These are phyloP conservation scores for Priceomyces fermenticarens DNA, from an alignment of 805 yeast species.

Conservation along the genomic window DNA sequence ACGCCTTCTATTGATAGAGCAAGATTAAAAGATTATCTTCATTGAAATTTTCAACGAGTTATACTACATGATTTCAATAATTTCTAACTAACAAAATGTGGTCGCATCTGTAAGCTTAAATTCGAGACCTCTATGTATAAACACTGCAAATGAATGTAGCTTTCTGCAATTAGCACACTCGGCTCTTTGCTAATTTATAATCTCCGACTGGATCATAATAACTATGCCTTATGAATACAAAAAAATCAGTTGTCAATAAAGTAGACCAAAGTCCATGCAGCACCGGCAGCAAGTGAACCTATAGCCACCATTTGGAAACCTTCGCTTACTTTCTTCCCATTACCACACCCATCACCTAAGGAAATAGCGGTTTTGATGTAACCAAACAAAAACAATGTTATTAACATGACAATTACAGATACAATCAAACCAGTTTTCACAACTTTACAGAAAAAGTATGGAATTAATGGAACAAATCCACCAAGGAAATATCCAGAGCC, in stretches of 20 bases:
- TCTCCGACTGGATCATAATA: too few species aligned
- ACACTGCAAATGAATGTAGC: too few species aligned
- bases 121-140: too few species aligned
- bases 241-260: slow-evolving; percentile 52
- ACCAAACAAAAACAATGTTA: slow-evolving; percentile 87
- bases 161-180: too few species aligned
- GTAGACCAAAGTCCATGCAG: slow-evolving; percentile 91
- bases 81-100: too few species aligned
- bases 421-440: slow-evolving; percentile 76
- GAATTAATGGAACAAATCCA: slow-evolving; percentile 87
- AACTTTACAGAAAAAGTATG: slow-evolving; percentile 77
- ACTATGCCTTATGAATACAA: too few species aligned
- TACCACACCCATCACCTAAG: slow-evolving; percentile 74
- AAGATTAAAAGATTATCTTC: too few species aligned
- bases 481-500: slow-evolving; percentile 88
- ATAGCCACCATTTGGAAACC: slow-evolving; percentile 91
- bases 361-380: slow-evolving; percentile 80
- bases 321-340: slow-evolving; percentile 59
- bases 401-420: slow-evolving; percentile 75
- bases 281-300: slow-evolving; percentile 97
- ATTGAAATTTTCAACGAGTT: too few species aligned
- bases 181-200: too few species aligned
- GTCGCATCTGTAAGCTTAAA: too few species aligned
- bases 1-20: too few species aligned
- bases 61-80: too few species aligned